Evolutionary conservation across 2,329 filamentous ascomycete species (phyloP).

Genomic region (Raffaelea albimanens): DNA sequence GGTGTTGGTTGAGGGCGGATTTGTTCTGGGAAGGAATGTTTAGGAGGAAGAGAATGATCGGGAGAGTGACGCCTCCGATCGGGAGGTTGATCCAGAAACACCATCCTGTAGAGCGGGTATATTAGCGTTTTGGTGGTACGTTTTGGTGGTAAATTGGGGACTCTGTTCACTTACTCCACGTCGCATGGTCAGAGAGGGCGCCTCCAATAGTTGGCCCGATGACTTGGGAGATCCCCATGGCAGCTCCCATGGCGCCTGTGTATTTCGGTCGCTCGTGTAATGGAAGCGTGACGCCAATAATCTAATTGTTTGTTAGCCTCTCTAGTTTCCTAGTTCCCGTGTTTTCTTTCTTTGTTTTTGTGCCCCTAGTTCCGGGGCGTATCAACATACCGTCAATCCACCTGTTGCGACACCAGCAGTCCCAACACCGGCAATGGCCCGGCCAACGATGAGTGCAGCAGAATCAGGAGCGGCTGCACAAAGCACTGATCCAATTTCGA

Average conservation of each 20-base stretch:
- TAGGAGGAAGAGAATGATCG: conserved; percentile 18
- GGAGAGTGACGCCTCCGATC: conserved; percentile 7
- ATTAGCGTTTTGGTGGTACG: too few relatives aligned
- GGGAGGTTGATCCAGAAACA: conserved; percentile 13
- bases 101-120: conserved; percentile 3
- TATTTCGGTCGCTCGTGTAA: conserved; percentile 8
- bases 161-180: conserved; percentile 9
- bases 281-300: conserved; percentile 3
- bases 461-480: conserved; percentile 30
- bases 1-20: background rate
- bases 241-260: conserved; percentile 6
- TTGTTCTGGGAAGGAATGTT: conserved; percentile 14
- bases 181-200: conserved; percentile 4
- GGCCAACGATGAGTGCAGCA: conserved; percentile 28
- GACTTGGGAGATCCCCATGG: conserved; percentile 6
- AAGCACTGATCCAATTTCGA: conserved; percentile 34
- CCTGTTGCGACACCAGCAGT: conserved; percentile 21
- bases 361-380: background rate
- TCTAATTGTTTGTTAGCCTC: background rate
- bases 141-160: too few relatives aligned
- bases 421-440: conserved; percentile 26
- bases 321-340: too few relatives aligned
- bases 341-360: background rate
- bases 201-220: conserved; percentile 9
- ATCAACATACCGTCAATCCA: conserved; percentile 2